Base-by-base conservation (phyloP, 345 rosid genomes). In the Trapa incisa region DNA sequence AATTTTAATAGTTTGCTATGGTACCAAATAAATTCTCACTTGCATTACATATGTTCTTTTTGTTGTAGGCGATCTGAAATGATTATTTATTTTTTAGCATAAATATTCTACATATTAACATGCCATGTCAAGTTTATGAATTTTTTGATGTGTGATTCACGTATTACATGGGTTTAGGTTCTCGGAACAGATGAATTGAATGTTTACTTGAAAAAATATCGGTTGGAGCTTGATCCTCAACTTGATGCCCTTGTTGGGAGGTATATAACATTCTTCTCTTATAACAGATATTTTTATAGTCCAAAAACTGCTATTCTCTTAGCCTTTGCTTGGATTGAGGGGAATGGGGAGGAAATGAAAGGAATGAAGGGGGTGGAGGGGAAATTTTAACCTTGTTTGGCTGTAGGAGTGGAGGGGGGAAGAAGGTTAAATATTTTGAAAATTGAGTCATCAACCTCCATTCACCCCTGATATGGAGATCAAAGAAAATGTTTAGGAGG, bases 241-340 rank as follows among this genome's bases (percentile, higher is more conserved):
- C 89, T 94, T 11, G 97, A 91, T 68, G 83, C 95, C 17, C 96
- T 91, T 37, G 97, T 89, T 77, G 96, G 96, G 61, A 82, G 96
- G 99, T 91, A 80, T 89, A 2, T 43, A 41, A 22, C 37, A 43
- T 8, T 0, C 10, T 22, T 33, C 29, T 41, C 0, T 10, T 22
- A 22, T 22, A 22, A 22, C 29, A 22, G 16, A 15, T 37, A 0
- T 22, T 22, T 22, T 54, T 8, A 58, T 35, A 33, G 37, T 35
- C 63, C 32, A 0, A 11, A 58, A 33, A 32, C 11, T 58, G 48
- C 48, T 32, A 0, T 9, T 4, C 16, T 22, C 29, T 22, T 22
- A 22, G 29, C 29, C 29, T 22, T 22, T 22, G 29, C 29, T 22
- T 22, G 29, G 29, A 22, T 22, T 22, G 29, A 22, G 29, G 29